Percentiles rank a stretch among this genome's conserved stretches.
These are phyloP conservation scores for Albatrellus sp. DNA, from an alignment of 1,284 basidiomycete species.

Conservation along the genomic window DNA sequence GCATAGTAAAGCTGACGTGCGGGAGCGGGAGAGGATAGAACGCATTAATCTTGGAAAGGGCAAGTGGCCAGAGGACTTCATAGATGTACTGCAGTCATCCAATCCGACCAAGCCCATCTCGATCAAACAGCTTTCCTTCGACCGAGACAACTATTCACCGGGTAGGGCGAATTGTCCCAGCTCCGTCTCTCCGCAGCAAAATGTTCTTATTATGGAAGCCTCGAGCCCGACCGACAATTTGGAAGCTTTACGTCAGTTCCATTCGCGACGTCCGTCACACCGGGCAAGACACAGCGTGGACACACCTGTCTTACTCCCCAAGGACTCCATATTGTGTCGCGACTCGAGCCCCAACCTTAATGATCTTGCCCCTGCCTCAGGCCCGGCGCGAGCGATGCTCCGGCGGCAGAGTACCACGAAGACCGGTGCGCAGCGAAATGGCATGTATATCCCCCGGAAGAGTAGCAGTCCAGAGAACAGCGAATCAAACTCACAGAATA, in stretches of 20 bases:
- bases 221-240: constrained; percentile 30
- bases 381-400: constrained; percentile 31
- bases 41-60: constrained; percentile 56
- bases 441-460: constrained; percentile 32
- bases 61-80: constrained; percentile 74
- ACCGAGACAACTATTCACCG: constrained; percentile 9
- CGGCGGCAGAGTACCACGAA: constrained; percentile 43
- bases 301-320: constrained; percentile 38
- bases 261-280: constrained; percentile 42
- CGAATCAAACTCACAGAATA: constrained; percentile 14
- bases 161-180: constrained; percentile 16
- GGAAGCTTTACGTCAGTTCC: constrained; percentile 33
- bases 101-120: constrained; percentile 21
- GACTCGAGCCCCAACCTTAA: constrained; percentile 43
- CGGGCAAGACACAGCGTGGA: constrained; percentile 46
- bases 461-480: constrained; percentile 13
- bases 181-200: constrained; percentile 42
- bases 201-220: constrained; percentile 37
- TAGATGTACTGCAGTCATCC: constrained; percentile 39
- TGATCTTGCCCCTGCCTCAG: constrained; percentile 21
- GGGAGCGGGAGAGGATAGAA: constrained; percentile 16
- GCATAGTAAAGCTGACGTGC: constrained; percentile 20
- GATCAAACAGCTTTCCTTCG: constrained; percentile 15
- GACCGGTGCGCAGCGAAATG: constrained; percentile 31
- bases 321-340: constrained; percentile 36